phyloP scores from a whole-genome alignment of 2,329 filamentous ascomycete species.

The Sporothrix protearum region DNA sequence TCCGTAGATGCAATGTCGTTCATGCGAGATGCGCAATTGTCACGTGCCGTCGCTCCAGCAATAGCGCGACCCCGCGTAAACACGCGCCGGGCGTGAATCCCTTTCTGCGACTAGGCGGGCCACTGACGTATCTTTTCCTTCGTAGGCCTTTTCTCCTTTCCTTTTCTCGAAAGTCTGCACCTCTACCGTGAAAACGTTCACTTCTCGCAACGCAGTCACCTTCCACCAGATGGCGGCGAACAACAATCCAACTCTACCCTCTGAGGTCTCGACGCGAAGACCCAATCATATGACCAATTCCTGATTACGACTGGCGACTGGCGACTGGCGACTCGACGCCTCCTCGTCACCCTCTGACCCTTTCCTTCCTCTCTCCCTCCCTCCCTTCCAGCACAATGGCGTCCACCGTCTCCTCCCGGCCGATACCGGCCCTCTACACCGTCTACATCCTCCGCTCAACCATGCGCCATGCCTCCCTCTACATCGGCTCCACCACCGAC shows the following conservation, averaged over 20 bases:
- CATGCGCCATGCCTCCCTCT: constrained; percentile 66
- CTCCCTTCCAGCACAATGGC: background rate
- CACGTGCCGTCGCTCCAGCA: constrained; percentile 13
- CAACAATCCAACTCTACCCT: background rate
- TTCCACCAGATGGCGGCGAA: background rate
- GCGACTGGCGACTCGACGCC: background rate
- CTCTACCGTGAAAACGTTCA: background rate
- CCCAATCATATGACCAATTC: background rate
- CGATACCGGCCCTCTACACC: constrained; percentile 84
- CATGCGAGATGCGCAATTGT: no score
- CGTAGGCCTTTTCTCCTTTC: no score
- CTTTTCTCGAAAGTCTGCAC: no score
- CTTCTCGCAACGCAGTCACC: background rate
- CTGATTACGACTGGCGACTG: background rate
- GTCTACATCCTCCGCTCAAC: constrained; percentile 90
- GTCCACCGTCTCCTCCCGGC: constrained; percentile 32
- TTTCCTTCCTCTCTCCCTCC: background rate
- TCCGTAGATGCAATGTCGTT: no score
- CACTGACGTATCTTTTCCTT: background rate
- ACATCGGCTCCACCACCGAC: constrained; percentile 89
- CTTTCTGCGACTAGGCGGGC: background rate
- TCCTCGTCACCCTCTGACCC: background rate
- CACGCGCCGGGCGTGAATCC: background rate
- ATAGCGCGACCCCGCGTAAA: constrained; percentile 14
- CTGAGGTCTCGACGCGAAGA: background rate